Evolutionary conservation across 257 asterid genomes (phyloP).

Genomic region (Plantago major): DNA sequence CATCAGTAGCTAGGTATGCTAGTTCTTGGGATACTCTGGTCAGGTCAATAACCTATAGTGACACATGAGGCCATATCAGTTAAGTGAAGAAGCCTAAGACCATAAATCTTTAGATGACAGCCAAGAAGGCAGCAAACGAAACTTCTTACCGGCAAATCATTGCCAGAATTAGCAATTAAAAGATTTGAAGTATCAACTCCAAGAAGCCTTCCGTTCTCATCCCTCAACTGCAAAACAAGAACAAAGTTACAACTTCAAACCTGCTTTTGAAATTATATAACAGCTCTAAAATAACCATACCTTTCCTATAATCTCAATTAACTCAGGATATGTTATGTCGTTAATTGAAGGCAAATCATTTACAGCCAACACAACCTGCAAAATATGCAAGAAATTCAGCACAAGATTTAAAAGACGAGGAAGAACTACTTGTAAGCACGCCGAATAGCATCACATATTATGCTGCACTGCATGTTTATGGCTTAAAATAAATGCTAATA

Average conservation of each 20-base stretch:
- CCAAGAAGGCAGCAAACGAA: conserved; percentile 12
- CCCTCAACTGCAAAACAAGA: conserved; percentile 64
- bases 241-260: conserved; percentile 21
- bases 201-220: conserved; percentile 65
- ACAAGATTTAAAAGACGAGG: conserved; percentile 1
- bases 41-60: conserved; percentile 75
- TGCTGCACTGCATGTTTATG: conserved; percentile 7
- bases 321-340: conserved; percentile 75
- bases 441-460: conserved; percentile 12
- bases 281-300: conserved; percentile 32
- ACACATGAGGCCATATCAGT: conserved; percentile 17
- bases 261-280: conserved; percentile 12
- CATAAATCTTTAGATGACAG: background rate
- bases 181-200: conserved; percentile 88
- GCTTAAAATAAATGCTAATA: conserved; percentile 5
- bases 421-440: background rate
- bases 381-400: conserved; percentile 18
- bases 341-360: conserved; percentile 93
- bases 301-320: conserved; percentile 72
- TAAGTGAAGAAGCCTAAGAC: conserved; percentile 16
- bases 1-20: conserved; percentile 81
- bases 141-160: conserved; percentile 85
- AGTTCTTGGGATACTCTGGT: conserved; percentile 84
- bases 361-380: conserved; percentile 90
- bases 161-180: conserved; percentile 82